Conservation (phyloP, 257 asterid species). For the Cynanchum wilfordii region DNA sequence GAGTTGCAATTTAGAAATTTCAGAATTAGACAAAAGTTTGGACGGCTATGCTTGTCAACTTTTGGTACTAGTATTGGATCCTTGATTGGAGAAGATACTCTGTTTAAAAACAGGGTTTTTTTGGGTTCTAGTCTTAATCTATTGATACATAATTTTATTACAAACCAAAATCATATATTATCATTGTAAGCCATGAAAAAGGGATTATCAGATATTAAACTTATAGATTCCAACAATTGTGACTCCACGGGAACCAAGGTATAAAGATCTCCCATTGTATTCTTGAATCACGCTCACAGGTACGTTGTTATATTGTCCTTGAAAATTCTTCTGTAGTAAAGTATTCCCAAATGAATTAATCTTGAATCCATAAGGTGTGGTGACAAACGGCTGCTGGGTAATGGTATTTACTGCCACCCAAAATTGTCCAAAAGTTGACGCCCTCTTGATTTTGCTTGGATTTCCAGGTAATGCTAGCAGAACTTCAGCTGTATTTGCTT, state of each 20-base stretch:
- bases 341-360: not conserved
- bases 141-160: not conserved
- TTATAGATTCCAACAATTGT: not conserved
- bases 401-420: conserved; percentile 30
- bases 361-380: not conserved
- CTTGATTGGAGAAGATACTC: not conserved
- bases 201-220: too few relatives aligned
- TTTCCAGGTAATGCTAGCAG: conserved; percentile 35
- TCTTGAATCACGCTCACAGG: not conserved
- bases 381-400: not conserved
- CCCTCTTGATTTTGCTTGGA: conserved; percentile 39
- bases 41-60: not conserved
- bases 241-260: not conserved
- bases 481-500: too few relatives aligned
- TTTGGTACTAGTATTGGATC: not conserved
- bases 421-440: conserved; percentile 31
- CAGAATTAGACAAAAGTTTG: not conserved
- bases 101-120: not conserved
- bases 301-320: not conserved
- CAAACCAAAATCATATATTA: too few relatives aligned
- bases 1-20: not conserved
- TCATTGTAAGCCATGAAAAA: too few relatives aligned
- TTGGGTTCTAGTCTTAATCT: not conserved
- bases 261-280: not conserved
- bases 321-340: not conserved